Evolutionary conservation across 2,329 filamentous ascomycete genomes (phyloP).

Genomic region (Tolypocladium nubicola): DNA sequence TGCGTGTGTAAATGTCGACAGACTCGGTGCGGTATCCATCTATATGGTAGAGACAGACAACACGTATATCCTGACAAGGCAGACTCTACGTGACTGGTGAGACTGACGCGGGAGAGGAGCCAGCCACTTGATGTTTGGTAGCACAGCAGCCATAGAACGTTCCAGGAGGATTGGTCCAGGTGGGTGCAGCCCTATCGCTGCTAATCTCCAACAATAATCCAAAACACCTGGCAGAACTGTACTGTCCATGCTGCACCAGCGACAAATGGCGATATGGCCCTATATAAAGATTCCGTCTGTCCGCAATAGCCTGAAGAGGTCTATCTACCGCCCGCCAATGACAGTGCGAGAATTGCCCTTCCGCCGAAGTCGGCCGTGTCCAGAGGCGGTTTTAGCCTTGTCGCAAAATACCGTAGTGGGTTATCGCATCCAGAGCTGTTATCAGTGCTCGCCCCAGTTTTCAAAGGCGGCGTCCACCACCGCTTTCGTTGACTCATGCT

Average conservation of each 20-base stretch:
- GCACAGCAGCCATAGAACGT: neutral
- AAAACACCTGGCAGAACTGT: neutral
- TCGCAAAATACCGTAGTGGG: neutral
- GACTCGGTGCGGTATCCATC: neutral
- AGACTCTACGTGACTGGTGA: neutral
- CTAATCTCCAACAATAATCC: neutral
- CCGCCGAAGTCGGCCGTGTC: slow-evolving; percentile 10
- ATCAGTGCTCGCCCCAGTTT: slow-evolving; percentile 4
- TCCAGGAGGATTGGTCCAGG: neutral
- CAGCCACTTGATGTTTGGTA: neutral
- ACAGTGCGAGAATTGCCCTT: slow-evolving; percentile 1
- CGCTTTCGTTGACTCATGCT: slow-evolving; percentile 7
- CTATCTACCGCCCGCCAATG: slow-evolving; percentile 4
- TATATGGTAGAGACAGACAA: neutral
- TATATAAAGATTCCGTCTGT: neutral
- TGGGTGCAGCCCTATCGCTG: neutral
- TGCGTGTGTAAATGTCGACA: neutral
- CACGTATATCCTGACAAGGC: neutral
- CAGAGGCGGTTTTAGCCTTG: neutral
- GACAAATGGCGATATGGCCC: neutral
- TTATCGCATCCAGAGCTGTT: neutral
- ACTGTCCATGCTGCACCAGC: neutral
- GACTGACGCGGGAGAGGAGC: neutral
- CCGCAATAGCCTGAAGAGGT: neutral
- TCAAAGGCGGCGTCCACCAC: neutral